phyloP scores from a whole-genome alignment of 169 alveolate species.

The Cryptosporidium tyzzeri region DNA sequence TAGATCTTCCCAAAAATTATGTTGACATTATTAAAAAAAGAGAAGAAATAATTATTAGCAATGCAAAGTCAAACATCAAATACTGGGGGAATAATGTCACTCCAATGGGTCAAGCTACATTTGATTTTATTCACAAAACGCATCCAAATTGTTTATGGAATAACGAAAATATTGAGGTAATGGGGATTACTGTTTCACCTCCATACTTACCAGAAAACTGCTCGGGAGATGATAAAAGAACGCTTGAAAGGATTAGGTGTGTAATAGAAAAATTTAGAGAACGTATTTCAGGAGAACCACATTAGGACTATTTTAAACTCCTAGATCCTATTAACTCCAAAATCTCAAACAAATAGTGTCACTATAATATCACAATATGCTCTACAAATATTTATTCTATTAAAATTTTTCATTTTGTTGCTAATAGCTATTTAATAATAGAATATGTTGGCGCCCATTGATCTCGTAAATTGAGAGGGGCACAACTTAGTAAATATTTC shows the following conservation, averaged over 20 bases:
- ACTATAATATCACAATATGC: neutral
- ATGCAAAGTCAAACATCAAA: slow-evolving; percentile 31
- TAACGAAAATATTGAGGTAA: slow-evolving; percentile 57
- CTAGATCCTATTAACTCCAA: neutral
- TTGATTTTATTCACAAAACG: slow-evolving; percentile 66
- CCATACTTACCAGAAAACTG: slow-evolving; percentile 75
- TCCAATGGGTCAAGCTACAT: slow-evolving; percentile 75
- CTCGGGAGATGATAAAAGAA: slow-evolving; percentile 41
- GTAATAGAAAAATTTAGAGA: slow-evolving; percentile 65
- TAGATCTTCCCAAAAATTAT: slow-evolving; percentile 43
- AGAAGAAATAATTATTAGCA: slow-evolving; percentile 35
- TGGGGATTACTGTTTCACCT: slow-evolving; percentile 71
- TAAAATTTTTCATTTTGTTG: too few relatives aligned
- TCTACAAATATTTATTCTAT: neutral
- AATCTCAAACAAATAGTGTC: neutral
- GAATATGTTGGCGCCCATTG: neutral
- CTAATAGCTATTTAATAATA: too few relatives aligned
- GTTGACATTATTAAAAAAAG: slow-evolving; percentile 44
- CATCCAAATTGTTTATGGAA: slow-evolving; percentile 72
- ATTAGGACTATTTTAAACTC: neutral
- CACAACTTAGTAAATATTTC: neutral
- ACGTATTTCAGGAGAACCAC: slow-evolving; percentile 10
- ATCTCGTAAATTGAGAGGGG: neutral
- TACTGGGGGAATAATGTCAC: slow-evolving; percentile 66
- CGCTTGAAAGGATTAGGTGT: slow-evolving; percentile 66